Percentiles rank a stretch among this genome's conserved stretches.
phyloP scores from a whole-genome alignment of 495 filamentous ascomycete genomes.

The Aspergillus steynii region DNA sequence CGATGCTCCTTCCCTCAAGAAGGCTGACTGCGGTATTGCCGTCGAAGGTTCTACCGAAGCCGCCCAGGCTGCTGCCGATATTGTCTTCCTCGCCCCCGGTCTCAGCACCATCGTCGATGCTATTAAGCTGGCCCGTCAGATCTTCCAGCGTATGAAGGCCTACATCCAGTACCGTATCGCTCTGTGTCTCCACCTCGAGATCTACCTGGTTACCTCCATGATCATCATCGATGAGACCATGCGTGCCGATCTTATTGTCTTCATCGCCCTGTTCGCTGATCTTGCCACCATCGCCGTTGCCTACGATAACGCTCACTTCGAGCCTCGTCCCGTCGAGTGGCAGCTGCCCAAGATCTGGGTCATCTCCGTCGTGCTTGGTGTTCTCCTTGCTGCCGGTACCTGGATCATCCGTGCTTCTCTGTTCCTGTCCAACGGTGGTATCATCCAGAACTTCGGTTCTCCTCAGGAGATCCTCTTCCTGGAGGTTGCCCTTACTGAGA shows the following conservation, averaged over 20 bases:
- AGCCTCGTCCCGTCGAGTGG: conserved; percentile 72
- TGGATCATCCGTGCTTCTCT: conserved; percentile 70
- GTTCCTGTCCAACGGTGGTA: conserved; percentile 67
- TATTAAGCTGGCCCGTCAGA: conserved; percentile 77
- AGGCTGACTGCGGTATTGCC: conserved; percentile 75
- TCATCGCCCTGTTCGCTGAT: conserved; percentile 77
- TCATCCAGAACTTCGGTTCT: conserved; percentile 71
- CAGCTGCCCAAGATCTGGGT: conserved; percentile 79
- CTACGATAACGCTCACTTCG: conserved; percentile 76
- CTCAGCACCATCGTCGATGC: conserved; percentile 74
- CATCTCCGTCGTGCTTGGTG: conserved; percentile 67
- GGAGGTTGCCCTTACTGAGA: conserved; percentile 72
- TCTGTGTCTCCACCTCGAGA: conserved; percentile 72
- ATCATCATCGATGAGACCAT: conserved; percentile 76
- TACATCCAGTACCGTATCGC: conserved; percentile 82
- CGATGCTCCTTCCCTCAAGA: conserved; percentile 72
- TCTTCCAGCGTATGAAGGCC: conserved; percentile 82
- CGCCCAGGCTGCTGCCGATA: conserved; percentile 75
- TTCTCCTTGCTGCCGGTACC: conserved; percentile 64
- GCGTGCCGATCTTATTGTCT: conserved; percentile 66
- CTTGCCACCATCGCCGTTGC: conserved; percentile 74
- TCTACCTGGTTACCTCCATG: conserved; percentile 77
- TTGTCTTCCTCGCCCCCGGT: conserved; percentile 78
- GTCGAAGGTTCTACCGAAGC: conserved; percentile 77
- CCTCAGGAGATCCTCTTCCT: conserved; percentile 75